Conservation (phyloP, 2,329 filamentous ascomycete species). For the Diaporthe vaccinii region DNA sequence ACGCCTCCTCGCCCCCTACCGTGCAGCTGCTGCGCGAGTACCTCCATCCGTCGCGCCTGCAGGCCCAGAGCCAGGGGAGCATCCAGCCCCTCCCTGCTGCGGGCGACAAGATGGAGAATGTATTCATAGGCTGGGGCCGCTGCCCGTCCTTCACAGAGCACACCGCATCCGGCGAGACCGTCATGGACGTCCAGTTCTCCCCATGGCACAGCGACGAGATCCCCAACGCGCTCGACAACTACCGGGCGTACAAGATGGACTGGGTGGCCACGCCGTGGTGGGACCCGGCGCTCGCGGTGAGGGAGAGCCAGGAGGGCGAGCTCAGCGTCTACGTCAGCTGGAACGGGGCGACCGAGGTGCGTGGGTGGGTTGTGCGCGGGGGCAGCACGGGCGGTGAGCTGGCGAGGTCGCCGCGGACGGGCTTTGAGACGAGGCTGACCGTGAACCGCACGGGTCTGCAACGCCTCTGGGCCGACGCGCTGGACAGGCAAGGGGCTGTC, state of each 20-base stretch:
- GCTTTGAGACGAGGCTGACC: constrained; percentile 39
- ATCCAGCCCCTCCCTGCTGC: constrained; percentile 51
- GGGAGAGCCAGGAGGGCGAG: constrained; percentile 32
- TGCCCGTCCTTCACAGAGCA: constrained; percentile 63
- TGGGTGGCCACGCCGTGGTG: constrained; percentile 48
- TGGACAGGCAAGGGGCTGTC: constrained; percentile 37
- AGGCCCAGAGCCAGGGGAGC: constrained; percentile 55
- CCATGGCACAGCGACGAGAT: constrained; percentile 46
- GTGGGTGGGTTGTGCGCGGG: constrained; percentile 39
- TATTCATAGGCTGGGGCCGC: constrained; percentile 62
- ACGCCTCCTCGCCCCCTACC: constrained; percentile 53
- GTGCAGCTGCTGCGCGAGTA: constrained; percentile 56
- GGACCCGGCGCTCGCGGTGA: constrained; percentile 44
- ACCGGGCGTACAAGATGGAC: constrained; percentile 47
- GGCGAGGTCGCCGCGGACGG: constrained; percentile 33
- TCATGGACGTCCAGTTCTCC: constrained; percentile 58
- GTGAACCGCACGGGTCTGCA: constrained; percentile 13
- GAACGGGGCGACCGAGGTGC: constrained; percentile 52
- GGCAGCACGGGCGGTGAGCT: neutral
- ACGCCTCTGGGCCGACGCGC: constrained; percentile 39
- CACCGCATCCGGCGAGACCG: constrained; percentile 51
- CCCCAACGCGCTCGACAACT: constrained; percentile 43
- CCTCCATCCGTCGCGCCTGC: constrained; percentile 52
- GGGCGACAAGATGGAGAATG: constrained; percentile 46
- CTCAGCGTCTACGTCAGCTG: constrained; percentile 48